Percentiles rank a stretch among this genome's conserved stretches.
Evolutionary conservation across 1,284 basidiomycete species (phyloP).

Genomic region (Tremellales sp.): DNA sequence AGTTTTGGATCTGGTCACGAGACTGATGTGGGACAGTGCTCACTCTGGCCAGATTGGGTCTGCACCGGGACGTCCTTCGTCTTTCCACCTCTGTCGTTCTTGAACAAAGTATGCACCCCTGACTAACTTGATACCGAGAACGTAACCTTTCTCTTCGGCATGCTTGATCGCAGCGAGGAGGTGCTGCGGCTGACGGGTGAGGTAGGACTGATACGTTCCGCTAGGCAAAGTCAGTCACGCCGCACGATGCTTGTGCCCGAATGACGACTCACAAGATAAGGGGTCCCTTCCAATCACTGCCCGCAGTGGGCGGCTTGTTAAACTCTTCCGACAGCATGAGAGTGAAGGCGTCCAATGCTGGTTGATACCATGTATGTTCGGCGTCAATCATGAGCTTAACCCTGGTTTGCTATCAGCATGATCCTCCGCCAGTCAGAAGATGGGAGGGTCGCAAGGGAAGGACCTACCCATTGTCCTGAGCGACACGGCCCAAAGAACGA

Average conservation of each 20-base stretch:
- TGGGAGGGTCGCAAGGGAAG: no score
- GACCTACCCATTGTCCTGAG: constrained; percentile 48
- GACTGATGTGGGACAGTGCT: constrained; percentile 1
- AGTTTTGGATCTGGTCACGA: not conserved
- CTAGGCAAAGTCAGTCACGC: constrained; percentile 30
- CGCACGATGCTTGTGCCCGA: no score
- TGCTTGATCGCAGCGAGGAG: constrained; percentile 62
- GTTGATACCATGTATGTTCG: constrained; percentile 69
- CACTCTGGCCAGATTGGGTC: constrained; percentile 41
- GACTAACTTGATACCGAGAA: constrained; percentile 84
- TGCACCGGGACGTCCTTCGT: constrained; percentile 13
- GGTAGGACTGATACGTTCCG: constrained; percentile 74
- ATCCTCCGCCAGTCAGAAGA: no score
- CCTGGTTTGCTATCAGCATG: constrained; percentile 6
- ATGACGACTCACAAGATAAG: constrained; percentile 7
- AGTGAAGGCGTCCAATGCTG: constrained; percentile 69
- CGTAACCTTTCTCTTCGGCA: constrained; percentile 62
- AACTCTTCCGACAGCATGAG: constrained; percentile 65
- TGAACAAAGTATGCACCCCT: constrained; percentile 82
- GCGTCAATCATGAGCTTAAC: constrained; percentile 64
- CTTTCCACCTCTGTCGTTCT: constrained; percentile 50
- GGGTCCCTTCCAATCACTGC: constrained; percentile 3
- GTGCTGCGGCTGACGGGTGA: constrained; percentile 58
- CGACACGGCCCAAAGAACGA: constrained; percentile 57
- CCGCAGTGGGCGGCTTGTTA: constrained; percentile 54